Evolutionary conservation across 2,329 filamentous ascomycete species (phyloP).

Genomic region (Apiospora aurea): DNA sequence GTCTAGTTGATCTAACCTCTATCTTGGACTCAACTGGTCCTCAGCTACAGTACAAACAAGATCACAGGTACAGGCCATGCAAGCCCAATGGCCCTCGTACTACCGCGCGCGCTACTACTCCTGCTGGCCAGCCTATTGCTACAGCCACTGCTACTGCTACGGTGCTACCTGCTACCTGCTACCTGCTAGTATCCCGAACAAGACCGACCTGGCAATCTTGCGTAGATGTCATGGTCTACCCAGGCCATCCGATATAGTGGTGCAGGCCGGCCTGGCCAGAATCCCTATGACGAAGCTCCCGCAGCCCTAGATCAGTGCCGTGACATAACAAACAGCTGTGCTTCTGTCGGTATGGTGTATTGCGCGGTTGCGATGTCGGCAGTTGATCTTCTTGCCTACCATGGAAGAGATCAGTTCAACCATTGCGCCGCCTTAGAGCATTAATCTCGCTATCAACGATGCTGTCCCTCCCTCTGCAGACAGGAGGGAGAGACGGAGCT

Average conservation of each 20-base stretch:
- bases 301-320: neutral
- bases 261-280: neutral
- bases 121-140: neutral
- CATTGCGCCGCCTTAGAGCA: neutral
- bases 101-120: neutral
- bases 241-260: neutral
- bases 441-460: neutral
- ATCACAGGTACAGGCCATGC: conserved; percentile 7
- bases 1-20: neutral
- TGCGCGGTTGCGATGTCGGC: neutral
- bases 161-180: neutral
- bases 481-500: neutral
- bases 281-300: neutral
- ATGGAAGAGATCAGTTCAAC: neutral
- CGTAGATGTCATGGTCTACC: neutral
- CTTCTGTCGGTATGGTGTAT: neutral
- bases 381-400: neutral
- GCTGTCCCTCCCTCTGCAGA: neutral
- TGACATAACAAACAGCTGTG: neutral
- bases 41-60: neutral
- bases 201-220: neutral
- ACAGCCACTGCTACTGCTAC: neutral
- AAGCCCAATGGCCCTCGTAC: neutral
- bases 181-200: neutral
- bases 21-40: neutral